Percentiles rank a stretch among this genome's conserved stretches.
phyloP scores from a whole-genome alignment of 352 stramenopile species.

The Phytophthora lateralis region DNA sequence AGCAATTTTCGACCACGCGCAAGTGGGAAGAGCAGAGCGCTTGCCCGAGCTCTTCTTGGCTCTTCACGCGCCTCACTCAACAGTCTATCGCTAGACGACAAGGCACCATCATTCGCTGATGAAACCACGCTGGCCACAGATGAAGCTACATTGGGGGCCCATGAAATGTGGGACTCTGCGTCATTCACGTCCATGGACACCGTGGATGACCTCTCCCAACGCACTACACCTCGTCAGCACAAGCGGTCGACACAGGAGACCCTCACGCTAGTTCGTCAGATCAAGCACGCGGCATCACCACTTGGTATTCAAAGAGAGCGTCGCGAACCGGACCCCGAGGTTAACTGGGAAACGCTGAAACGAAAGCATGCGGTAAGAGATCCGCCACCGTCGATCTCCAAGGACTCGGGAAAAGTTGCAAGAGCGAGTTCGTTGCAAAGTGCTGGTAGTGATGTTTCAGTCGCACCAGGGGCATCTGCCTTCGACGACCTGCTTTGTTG shows the following conservation, averaged over 20 bases:
- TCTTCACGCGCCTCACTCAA: constrained; percentile 25
- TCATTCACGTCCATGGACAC: constrained; percentile 47
- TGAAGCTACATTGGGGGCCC: constrained; percentile 37
- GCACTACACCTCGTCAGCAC: constrained; percentile 23
- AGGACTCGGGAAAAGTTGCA: constrained; percentile 4
- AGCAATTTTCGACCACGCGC: constrained; percentile 6
- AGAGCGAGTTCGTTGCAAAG: not conserved
- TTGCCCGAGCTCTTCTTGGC: constrained; percentile 30
- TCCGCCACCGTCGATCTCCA: constrained; percentile 1
- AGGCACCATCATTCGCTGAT: constrained; percentile 27
- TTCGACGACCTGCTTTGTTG: constrained; percentile 39
- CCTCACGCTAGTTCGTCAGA: constrained; percentile 42
- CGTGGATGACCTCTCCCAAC: constrained; percentile 25
- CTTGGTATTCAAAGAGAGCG: constrained; percentile 9
- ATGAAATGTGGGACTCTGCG: constrained; percentile 45
- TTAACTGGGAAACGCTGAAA: constrained; percentile 22
- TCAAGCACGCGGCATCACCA: constrained; percentile 35
- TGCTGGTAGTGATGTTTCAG: constrained; percentile 1
- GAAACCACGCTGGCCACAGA: constrained; percentile 39
- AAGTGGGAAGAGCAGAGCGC: constrained; percentile 32
- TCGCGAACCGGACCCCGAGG: constrained; percentile 32
- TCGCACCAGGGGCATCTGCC: constrained; percentile 6
- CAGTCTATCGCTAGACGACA: constrained; percentile 21
- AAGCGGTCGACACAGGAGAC: constrained; percentile 47
- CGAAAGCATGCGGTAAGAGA: constrained; percentile 5